Evolutionary conservation across 169 alveolate genomes (phyloP).

Genomic region (Perkinsus olseni): DNA sequence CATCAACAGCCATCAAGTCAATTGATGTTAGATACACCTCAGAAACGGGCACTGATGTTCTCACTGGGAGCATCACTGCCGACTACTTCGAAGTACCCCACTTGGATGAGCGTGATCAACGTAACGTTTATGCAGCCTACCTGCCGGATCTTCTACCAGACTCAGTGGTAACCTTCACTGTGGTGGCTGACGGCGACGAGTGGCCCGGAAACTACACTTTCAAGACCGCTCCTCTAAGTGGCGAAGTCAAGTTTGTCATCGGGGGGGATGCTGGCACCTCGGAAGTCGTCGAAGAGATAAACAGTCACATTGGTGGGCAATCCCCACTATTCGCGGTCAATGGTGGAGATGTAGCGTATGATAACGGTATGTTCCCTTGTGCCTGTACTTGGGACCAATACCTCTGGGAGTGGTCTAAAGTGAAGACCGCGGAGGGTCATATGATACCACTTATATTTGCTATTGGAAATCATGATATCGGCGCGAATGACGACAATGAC

Average conservation of each 20-base stretch:
- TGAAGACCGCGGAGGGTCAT: neutral
- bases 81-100: neutral
- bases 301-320: neutral
- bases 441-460: neutral
- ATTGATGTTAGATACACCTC: neutral
- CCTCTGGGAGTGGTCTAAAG: neutral
- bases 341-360: neutral
- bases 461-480: neutral
- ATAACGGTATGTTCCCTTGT: neutral
- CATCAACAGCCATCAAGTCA: neutral
- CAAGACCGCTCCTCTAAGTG: neutral
- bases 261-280: neutral
- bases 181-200: neutral
- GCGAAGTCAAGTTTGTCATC: neutral
- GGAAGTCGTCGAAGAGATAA: neutral
- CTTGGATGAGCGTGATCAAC: neutral
- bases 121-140: neutral
- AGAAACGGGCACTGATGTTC: neutral
- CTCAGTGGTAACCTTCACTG: neutral
- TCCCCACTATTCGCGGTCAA: neutral
- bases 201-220: neutral
- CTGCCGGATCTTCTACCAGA: neutral
- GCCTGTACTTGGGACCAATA: neutral
- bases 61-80: neutral
- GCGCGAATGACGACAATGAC: neutral